phyloP scores from a whole-genome alignment of 345 rosid species.

The Moricandia moricandioides region DNA sequence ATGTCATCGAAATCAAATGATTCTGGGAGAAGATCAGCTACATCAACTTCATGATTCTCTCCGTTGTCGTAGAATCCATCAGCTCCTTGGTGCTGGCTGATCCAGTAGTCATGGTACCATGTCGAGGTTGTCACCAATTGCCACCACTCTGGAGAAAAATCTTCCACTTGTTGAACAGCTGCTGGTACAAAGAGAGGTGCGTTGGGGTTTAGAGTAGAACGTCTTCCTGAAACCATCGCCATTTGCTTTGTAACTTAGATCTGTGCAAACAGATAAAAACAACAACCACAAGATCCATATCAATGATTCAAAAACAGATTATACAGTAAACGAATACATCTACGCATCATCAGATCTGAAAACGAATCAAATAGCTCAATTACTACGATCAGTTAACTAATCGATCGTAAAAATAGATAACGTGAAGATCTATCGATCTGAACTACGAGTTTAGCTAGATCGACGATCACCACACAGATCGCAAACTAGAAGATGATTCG shows the following conservation, averaged over 20 bases:
- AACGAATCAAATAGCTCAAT: neutral
- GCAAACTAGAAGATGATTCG: neutral
- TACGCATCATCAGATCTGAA: neutral
- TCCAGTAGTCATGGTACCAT: constrained; percentile 86
- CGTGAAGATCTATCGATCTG: neutral
- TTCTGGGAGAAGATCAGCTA: constrained; percentile 61
- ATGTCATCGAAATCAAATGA: constrained; percentile 58
- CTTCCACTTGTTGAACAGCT: constrained; percentile 76
- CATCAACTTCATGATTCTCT: constrained; percentile 37
- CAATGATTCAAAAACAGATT: neutral
- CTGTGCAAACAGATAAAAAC: constrained; percentile 17
- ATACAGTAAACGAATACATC: neutral
- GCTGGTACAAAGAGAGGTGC: constrained; percentile 89
- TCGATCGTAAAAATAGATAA: neutral
- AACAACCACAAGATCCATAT: neutral
- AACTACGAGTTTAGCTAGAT: neutral
- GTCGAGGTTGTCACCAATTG: constrained; percentile 70
- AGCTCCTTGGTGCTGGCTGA: constrained; percentile 58
- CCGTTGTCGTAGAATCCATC: constrained; percentile 58
- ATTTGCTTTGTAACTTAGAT: constrained; percentile 35
- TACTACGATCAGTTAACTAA: neutral
- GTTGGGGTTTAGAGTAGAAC: constrained; percentile 74
- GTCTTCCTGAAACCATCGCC: constrained; percentile 80
- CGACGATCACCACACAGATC: constrained; percentile 1
- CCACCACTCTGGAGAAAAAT: constrained; percentile 98